phyloP scores from a whole-genome alignment of 1,139 yeast species.

The Pichia sp. region DNA sequence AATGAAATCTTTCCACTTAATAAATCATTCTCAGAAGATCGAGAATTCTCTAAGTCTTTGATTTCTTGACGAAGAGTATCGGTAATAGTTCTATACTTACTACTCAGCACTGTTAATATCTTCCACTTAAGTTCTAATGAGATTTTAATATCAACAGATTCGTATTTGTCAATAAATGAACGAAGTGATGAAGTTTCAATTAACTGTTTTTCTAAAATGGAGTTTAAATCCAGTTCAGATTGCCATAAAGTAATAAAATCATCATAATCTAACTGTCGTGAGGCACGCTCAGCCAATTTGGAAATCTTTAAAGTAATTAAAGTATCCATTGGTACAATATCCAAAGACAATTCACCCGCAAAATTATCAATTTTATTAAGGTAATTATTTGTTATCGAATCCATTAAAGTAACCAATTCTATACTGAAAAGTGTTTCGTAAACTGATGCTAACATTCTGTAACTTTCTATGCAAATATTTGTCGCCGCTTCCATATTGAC shows the following conservation, averaged over 20 bases:
- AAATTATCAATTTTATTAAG: constrained; percentile 17
- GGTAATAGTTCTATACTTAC: constrained; percentile 37
- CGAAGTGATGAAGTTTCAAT: constrained; percentile 44
- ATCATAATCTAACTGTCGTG: constrained; percentile 28
- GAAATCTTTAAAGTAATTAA: constrained; percentile 27
- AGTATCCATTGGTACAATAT: constrained; percentile 22
- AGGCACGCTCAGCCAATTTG: constrained; percentile 31
- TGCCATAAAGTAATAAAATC: constrained; percentile 26
- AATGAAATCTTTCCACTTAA: constrained; percentile 33
- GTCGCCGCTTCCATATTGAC: constrained; percentile 15
- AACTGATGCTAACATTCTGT: constrained; percentile 29
- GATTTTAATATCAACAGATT: constrained; percentile 19
- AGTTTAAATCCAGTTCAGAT: constrained; percentile 4
- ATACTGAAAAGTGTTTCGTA: constrained; percentile 25
- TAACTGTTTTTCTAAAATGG: constrained; percentile 29
- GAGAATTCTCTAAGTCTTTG: constrained; percentile 21
- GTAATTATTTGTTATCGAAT: constrained; percentile 7
- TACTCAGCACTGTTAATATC: constrained; percentile 36
- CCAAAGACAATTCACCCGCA: constrained; percentile 11
- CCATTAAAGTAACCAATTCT: constrained; percentile 9
- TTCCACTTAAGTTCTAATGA: constrained; percentile 34
- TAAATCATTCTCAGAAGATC: constrained; percentile 33
- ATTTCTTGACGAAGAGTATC: constrained; percentile 29
- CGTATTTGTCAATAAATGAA: constrained; percentile 37
- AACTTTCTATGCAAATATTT: constrained; percentile 26